Conservation (phyloP, 2,329 filamentous ascomycete species). For the Bipolaris zeicola region DNA sequence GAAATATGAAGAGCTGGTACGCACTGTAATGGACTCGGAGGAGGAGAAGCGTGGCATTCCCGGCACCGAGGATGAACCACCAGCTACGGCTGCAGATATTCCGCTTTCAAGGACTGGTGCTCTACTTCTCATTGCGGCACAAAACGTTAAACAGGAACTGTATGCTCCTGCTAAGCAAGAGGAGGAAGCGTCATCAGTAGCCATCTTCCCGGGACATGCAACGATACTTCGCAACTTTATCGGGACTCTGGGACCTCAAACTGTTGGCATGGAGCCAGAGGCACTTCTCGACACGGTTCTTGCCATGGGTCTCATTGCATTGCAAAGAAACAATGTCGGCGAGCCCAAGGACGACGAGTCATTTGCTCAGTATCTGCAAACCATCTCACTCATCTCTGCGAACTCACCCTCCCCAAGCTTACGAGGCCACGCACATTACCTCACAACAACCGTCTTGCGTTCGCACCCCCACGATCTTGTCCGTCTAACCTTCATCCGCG, state of each 20-base stretch:
- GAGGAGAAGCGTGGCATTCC: constrained; percentile 50
- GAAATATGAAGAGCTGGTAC: constrained; percentile 54
- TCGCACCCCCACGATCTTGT: constrained; percentile 59
- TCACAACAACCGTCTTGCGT: constrained; percentile 57
- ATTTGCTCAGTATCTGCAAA: constrained; percentile 60
- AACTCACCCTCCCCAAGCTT: constrained; percentile 56
- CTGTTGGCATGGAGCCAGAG: constrained; percentile 52
- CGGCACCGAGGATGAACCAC: constrained; percentile 61
- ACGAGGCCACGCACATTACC: constrained; percentile 56
- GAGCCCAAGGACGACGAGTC: constrained; percentile 56
- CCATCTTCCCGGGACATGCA: constrained; percentile 61
- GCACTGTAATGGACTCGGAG: constrained; percentile 50
- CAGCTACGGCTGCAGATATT: constrained; percentile 58
- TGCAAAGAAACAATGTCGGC: constrained; percentile 53
- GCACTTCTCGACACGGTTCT: constrained; percentile 61
- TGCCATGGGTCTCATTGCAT: constrained; percentile 57
- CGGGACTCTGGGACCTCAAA: constrained; percentile 46
- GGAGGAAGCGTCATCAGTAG: constrained; percentile 46
- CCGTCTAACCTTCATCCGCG: constrained; percentile 60
- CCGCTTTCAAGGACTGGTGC: constrained; percentile 62
- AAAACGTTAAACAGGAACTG: constrained; percentile 56
- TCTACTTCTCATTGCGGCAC: constrained; percentile 60
- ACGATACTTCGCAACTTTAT: constrained; percentile 59
- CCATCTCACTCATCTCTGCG: constrained; percentile 55
- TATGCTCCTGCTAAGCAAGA: constrained; percentile 51